A percentile compares a stretch with the other conserved stretches of the same genome.
Conservation (phyloP, 805 yeast species). For the Wickerhamiella australiensis region DNA sequence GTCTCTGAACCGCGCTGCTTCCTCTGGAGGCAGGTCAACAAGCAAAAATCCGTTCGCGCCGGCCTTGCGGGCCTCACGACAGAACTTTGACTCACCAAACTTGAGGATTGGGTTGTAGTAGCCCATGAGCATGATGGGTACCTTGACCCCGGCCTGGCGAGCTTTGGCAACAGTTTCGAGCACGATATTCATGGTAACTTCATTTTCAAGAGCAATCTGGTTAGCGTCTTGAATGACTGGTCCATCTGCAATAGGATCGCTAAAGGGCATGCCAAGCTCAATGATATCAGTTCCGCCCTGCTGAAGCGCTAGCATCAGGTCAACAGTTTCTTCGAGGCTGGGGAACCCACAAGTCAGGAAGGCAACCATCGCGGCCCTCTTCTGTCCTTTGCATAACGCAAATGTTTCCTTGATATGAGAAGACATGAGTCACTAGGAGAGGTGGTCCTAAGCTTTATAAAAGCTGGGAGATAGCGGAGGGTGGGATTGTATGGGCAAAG, state of each 20-base stretch:
- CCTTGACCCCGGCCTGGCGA: slow-evolving; percentile 67
- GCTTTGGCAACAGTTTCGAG: slow-evolving; percentile 65
- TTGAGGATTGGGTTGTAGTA: slow-evolving; percentile 88
- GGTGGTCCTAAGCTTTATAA: too few relatives aligned
- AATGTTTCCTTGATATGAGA: slow-evolving; percentile 47
- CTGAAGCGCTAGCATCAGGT: slow-evolving; percentile 76
- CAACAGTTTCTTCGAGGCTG: slow-evolving; percentile 72
- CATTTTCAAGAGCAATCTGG: slow-evolving; percentile 62
- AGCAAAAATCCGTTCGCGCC: slow-evolving; percentile 94
- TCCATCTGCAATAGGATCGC: slow-evolving; percentile 98
- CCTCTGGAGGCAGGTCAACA: slow-evolving; percentile 97
- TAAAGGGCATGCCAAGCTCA: slow-evolving; percentile 91
- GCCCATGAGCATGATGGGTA: slow-evolving; percentile 92
- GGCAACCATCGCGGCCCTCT: slow-evolving; percentile 80
- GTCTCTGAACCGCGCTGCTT: slow-evolving; percentile 76
- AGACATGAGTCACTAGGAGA: slow-evolving; percentile 33
- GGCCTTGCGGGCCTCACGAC: slow-evolving; percentile 64
- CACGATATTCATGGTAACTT: slow-evolving; percentile 57
- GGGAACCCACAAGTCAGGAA: slow-evolving; percentile 95
- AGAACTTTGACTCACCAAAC: slow-evolving; percentile 78
- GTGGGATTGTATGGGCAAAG: neutral
- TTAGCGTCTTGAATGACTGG: slow-evolving; percentile 91
- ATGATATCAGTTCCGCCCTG: slow-evolving; percentile 92
- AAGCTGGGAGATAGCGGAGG: neutral
- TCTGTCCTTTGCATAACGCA: slow-evolving; percentile 44